Evolutionary conservation across 257 asterid species (phyloP).

Genomic region (Perilla frutescens): DNA sequence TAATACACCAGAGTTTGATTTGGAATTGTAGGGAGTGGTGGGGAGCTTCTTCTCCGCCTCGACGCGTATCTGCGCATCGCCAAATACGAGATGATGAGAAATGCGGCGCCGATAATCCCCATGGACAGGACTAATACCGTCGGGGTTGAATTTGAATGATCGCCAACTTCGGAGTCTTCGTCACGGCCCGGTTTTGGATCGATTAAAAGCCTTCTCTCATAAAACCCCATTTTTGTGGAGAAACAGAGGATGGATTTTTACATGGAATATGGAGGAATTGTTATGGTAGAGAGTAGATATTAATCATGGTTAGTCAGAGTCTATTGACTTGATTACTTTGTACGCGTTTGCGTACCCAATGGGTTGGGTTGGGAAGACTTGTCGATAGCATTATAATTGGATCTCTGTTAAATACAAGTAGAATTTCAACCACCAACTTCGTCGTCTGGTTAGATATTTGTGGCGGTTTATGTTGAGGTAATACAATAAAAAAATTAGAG

Average conservation of each 20-base stretch:
- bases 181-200: no score
- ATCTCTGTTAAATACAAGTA: no score
- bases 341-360: constrained; percentile 43
- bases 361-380: no score
- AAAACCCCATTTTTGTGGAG: constrained; percentile 29
- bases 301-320: no score
- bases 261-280: no score
- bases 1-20: background rate
- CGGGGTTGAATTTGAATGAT: constrained; percentile 32
- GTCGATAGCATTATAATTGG: no score
- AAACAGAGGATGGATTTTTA: no score
- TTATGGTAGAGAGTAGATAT: no score
- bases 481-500: no score
- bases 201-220: constrained; percentile 37
- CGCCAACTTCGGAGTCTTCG: constrained; percentile 17
- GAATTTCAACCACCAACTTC: no score
- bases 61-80: constrained; percentile 40
- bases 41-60: constrained; percentile 28
- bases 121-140: constrained; percentile 44
- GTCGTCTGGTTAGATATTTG: no score
- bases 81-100: constrained; percentile 50
- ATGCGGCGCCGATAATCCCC: constrained; percentile 52
- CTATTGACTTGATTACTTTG: constrained; percentile 18
- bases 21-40: background rate
- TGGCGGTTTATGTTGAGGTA: no score